phyloP scores from a whole-genome alignment of 2,329 filamentous ascomycete species.

The Penicillium sp. region DNA sequence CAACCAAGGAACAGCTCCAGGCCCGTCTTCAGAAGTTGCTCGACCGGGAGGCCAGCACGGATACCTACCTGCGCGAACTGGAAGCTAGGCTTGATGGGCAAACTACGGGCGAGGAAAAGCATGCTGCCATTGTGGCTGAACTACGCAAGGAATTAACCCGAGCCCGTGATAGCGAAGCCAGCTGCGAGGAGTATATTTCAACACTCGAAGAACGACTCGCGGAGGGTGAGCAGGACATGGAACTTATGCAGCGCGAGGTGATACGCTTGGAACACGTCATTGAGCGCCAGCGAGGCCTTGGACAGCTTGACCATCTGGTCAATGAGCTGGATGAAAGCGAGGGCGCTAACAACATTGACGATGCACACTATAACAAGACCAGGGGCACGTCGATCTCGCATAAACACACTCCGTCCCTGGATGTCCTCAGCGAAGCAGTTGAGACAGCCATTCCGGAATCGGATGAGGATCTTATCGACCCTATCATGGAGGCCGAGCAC shows the following conservation, averaged over 20 bases:
- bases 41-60: constrained; percentile 86
- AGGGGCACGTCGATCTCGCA: constrained; percentile 27
- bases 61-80: constrained; percentile 86
- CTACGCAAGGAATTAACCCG: constrained; percentile 87
- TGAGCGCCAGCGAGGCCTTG: constrained; percentile 89
- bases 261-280: constrained; percentile 91
- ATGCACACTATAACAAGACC: constrained; percentile 10
- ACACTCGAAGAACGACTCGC: constrained; percentile 92
- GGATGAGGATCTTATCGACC: constrained; percentile 40
- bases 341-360: constrained; percentile 15
- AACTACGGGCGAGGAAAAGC: constrained; percentile 88
- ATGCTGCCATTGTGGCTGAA: constrained; percentile 76
- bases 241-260: constrained; percentile 95
- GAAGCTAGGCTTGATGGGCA: constrained; percentile 88
- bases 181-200: constrained; percentile 94
- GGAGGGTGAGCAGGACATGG: constrained; percentile 91
- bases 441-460: constrained; percentile 47
- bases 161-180: constrained; percentile 81
- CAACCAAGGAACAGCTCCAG: constrained; percentile 85
- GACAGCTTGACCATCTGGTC: constrained; percentile 87
- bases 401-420: constrained; percentile 37
- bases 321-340: constrained; percentile 69
- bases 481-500: constrained; percentile 30
- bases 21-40: constrained; percentile 85
- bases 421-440: constrained; percentile 44